Percentiles rank a stretch among this genome's conserved stretches.
Conservation (phyloP, 495 filamentous ascomycete genomes). For the Penicillium cataractarum region DNA sequence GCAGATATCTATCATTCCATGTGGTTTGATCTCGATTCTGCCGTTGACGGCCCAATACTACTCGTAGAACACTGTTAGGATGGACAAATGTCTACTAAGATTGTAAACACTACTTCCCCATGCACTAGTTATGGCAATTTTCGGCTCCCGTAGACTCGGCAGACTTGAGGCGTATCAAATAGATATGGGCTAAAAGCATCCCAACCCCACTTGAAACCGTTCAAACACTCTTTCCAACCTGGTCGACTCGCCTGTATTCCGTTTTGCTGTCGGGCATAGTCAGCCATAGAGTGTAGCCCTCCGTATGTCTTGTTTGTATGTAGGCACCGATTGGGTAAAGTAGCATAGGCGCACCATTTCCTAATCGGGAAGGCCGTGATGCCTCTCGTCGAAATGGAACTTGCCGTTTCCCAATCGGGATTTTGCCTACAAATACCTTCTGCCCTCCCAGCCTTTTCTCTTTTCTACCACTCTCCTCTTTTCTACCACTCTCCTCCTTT, state of each 20-base stretch:
- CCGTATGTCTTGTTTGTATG: background rate
- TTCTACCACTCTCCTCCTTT: too few species aligned
- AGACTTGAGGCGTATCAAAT: background rate
- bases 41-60: background rate
- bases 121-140: too few species aligned
- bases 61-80: background rate
- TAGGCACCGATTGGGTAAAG: background rate
- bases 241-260: background rate
- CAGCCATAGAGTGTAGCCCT: background rate
- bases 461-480: background rate
- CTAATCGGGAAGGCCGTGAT: slow-evolving; percentile 5
- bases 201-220: too few species aligned
- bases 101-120: too few species aligned
- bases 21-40: too few species aligned
- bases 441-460: background rate
- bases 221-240: background rate
- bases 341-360: background rate
- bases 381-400: too few species aligned
- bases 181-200: background rate
- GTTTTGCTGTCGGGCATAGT: background rate
- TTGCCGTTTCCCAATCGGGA: too few species aligned
- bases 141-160: too few species aligned
- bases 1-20: too few species aligned
- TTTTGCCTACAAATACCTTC: background rate
- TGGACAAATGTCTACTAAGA: too few species aligned